Conservation (phyloP, 495 filamentous ascomycete genomes). For the Pyrenula aspistea region DNA sequence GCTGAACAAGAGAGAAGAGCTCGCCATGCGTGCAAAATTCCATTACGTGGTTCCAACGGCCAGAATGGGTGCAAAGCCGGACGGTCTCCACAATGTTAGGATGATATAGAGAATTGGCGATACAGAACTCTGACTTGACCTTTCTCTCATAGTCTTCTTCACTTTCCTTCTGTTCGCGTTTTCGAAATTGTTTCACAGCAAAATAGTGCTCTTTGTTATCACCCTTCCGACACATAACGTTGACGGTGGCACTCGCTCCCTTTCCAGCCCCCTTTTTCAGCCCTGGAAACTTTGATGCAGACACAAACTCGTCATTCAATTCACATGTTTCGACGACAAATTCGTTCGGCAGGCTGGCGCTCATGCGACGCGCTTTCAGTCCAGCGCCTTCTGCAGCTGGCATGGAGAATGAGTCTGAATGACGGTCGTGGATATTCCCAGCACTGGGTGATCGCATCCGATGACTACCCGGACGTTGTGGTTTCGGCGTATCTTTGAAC, state of each 20-base stretch:
- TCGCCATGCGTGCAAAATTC: slow-evolving; percentile 70
- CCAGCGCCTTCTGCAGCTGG: slow-evolving; percentile 48
- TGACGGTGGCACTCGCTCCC: slow-evolving; percentile 62
- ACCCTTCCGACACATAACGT: slow-evolving; percentile 49
- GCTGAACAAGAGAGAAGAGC: slow-evolving; percentile 53
- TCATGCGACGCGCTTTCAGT: slow-evolving; percentile 53
- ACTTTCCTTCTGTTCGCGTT: slow-evolving; percentile 43
- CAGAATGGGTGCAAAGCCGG: slow-evolving; percentile 51
- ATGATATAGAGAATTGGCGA: slow-evolving; percentile 63
- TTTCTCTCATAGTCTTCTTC: slow-evolving; percentile 60
- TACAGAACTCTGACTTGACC: slow-evolving; percentile 70
- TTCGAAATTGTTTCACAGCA: slow-evolving; percentile 73
- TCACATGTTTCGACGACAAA: slow-evolving; percentile 52
- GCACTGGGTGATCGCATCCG: slow-evolving; percentile 5
- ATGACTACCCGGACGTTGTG: slow-evolving; percentile 1
- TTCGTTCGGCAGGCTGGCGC: slow-evolving; percentile 49
- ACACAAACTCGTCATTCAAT: slow-evolving; percentile 45
- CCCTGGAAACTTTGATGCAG: slow-evolving; percentile 43
- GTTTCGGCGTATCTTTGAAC: slow-evolving; percentile 3
- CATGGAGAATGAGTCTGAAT: slow-evolving; percentile 17
- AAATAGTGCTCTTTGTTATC: slow-evolving; percentile 42
- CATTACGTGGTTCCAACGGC: slow-evolving; percentile 73
- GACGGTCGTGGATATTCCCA: slow-evolving; percentile 1
- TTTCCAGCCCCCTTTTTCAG: slow-evolving; percentile 55
- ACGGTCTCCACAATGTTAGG: slow-evolving; percentile 69